Percentiles rank a stretch among this genome's conserved stretches.
Conservation (phyloP, 73 alveolate genomes). For the Stentor roeselii region DNA sequence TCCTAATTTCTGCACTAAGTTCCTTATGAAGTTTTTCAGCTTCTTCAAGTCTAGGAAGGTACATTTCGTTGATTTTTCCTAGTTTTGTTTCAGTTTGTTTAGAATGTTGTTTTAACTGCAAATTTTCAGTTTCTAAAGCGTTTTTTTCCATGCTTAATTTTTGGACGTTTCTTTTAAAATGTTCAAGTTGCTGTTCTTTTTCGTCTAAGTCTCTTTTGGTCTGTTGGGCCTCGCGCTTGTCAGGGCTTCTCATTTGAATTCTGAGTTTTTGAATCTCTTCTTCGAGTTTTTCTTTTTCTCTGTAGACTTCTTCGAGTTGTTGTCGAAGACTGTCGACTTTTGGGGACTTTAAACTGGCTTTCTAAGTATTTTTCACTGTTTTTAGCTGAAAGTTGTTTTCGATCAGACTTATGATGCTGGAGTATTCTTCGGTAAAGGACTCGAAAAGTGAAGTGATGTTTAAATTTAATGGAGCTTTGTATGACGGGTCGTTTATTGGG, state of each 20-base stretch:
- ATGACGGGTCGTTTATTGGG: conserved; percentile 14
- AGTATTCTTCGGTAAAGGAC: conserved; percentile 46
- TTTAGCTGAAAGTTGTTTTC: conserved; percentile 59
- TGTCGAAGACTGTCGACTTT: conserved; percentile 50
- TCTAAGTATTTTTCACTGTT: not conserved
- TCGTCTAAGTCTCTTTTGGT: conserved; percentile 40
- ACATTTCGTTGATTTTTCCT: conserved; percentile 48
- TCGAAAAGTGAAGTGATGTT: conserved; percentile 30
- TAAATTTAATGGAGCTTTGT: conserved; percentile 19
- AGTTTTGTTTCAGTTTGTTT: conserved; percentile 39
- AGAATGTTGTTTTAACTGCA: conserved; percentile 44
- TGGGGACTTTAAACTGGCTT: conserved; percentile 35
- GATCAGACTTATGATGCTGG: conserved; percentile 57
- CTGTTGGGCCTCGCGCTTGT: conserved; percentile 39
- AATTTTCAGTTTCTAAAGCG: conserved; percentile 29
- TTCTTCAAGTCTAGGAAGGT: conserved; percentile 60
- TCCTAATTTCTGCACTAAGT: conserved; percentile 46
- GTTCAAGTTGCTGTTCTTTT: conserved; percentile 33
- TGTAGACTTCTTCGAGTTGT: conserved; percentile 50
- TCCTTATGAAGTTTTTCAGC: conserved; percentile 56
- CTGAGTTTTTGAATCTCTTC: conserved; percentile 53
- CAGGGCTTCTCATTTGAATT: conserved; percentile 33
- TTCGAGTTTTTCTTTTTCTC: conserved; percentile 39
- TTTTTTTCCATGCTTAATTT: conserved; percentile 28
- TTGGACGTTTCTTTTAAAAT: conserved; percentile 20